phyloP scores from a whole-genome alignment of 176 grass and related monocot species.

The Dendrocalamus sinicus region DNA sequence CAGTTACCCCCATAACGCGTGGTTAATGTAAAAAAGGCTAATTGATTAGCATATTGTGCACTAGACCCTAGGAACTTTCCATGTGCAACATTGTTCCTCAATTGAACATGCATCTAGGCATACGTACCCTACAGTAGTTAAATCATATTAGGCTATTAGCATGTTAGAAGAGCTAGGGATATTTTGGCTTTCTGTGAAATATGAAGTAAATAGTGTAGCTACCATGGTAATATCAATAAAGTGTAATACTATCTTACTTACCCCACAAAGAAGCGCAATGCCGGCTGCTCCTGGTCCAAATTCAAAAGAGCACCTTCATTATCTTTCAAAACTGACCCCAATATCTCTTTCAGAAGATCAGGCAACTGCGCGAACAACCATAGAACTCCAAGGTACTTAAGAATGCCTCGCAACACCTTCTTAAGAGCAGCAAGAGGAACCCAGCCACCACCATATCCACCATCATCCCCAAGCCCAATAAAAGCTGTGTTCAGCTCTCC shows the following conservation, averaged over 20 bases:
- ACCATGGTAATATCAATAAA: constrained; percentile 30
- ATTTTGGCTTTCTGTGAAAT: background rate
- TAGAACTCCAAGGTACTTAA: constrained; percentile 94
- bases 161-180: constrained; percentile 22
- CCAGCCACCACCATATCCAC: constrained; percentile 96
- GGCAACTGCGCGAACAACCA: constrained; percentile 96
- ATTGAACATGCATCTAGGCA: background rate
- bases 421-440: constrained; percentile 92
- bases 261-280: constrained; percentile 95
- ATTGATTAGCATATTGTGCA: background rate
- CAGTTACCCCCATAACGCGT: too few species aligned
- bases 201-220: background rate
- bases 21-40: background rate
- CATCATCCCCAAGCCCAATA: constrained; percentile 85
- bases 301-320: constrained; percentile 92
- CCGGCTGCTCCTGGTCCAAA: constrained; percentile 98
- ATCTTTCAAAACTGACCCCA: constrained; percentile 94
- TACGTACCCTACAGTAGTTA: background rate
- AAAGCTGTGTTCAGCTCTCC: constrained; percentile 87
- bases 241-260: constrained; percentile 65
- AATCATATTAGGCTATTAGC: constrained; percentile 5
- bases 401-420: constrained; percentile 89
- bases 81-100: background rate
- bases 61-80: background rate
- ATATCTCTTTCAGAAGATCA: constrained; percentile 89